These are phyloP conservation scores for Hyaloscypha hepaticicola DNA, from an alignment of 495 filamentous ascomycete species.

Conservation along the genomic window DNA sequence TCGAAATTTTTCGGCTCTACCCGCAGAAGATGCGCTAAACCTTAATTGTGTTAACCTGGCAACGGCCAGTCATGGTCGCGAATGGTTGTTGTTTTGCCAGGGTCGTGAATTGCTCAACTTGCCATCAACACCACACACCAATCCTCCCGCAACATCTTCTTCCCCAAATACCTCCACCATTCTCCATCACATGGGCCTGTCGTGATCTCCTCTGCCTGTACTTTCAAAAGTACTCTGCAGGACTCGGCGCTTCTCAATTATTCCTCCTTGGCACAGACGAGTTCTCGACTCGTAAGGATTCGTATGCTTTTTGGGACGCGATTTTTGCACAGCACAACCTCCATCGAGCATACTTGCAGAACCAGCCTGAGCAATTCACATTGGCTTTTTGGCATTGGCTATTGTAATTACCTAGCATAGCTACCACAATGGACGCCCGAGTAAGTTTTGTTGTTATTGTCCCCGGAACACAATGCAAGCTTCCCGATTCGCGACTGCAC, in stretches of 20 bases:
- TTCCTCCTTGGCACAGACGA: not conserved
- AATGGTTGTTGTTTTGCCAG: conserved; percentile 1
- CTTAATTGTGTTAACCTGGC: not conserved
- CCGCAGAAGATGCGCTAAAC: not conserved
- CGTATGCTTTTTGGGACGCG: conserved; percentile 32
- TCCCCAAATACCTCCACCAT: not conserved
- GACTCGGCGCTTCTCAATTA: not conserved
- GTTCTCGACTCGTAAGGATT: not conserved
- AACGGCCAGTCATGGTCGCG: not conserved
- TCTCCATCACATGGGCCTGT: conserved; percentile 1
- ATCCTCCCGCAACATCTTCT: conserved; percentile 1
- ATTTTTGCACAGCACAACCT: conserved; percentile 20
- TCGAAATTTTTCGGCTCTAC: not conserved
- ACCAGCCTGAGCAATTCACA: conserved; percentile 10
- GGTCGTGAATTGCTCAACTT: not conserved
- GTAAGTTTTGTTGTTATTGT: conserved; percentile 31
- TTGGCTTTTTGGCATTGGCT: conserved; percentile 19
- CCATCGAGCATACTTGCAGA: conserved; percentile 9
- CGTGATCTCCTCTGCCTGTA: not conserved
- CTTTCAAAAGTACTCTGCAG: not conserved
- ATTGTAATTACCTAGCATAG: conserved; percentile 34
- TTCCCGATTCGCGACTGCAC: conserved; percentile 8
- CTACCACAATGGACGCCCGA: conserved; percentile 38
- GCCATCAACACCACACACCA: not conserved
- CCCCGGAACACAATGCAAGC: not conserved